Conservation (phyloP, 2,329 filamentous ascomycete species). For the Nannizziopsis arthrosporioides region DNA sequence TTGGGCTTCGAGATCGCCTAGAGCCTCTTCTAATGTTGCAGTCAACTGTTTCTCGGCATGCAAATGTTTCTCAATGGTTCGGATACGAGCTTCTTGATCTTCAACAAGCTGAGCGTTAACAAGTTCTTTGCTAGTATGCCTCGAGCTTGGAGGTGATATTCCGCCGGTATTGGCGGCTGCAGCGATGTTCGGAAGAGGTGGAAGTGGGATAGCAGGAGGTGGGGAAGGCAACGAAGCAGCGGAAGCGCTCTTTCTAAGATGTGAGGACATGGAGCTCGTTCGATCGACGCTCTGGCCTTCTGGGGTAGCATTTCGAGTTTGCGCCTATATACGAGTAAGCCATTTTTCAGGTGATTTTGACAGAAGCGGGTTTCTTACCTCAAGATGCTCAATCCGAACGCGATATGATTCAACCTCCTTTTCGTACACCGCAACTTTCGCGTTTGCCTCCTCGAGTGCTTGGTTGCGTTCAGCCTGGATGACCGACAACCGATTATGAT, state of each 20-base stretch:
- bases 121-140: constrained; percentile 73
- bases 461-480: constrained; percentile 62
- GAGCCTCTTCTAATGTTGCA: constrained; percentile 83
- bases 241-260: constrained; percentile 73
- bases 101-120: constrained; percentile 73
- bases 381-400: constrained; percentile 53
- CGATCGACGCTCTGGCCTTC: constrained; percentile 38
- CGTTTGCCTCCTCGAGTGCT: constrained; percentile 67
- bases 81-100: constrained; percentile 88
- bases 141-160: constrained; percentile 48
- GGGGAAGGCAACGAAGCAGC: constrained; percentile 80
- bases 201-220: constrained; percentile 88
- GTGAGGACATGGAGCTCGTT: constrained; percentile 51
- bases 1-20: constrained; percentile 84
- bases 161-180: constrained; percentile 42
- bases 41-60: constrained; percentile 94
- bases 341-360: neutral
- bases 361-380: constrained; percentile 44
- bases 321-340: constrained; percentile 20
- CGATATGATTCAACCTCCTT: constrained; percentile 51
- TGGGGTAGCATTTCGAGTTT: constrained; percentile 29
- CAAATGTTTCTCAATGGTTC: constrained; percentile 92
- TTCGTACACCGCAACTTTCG: constrained; percentile 51
- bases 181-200: constrained; percentile 62
- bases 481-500: constrained; percentile 80